Percentiles rank a stretch among this genome's conserved stretches.
These are phyloP conservation scores for Casaregolazyma suthepensis DNA, from an alignment of 1,139 yeast species.

Conservation along the genomic window DNA sequence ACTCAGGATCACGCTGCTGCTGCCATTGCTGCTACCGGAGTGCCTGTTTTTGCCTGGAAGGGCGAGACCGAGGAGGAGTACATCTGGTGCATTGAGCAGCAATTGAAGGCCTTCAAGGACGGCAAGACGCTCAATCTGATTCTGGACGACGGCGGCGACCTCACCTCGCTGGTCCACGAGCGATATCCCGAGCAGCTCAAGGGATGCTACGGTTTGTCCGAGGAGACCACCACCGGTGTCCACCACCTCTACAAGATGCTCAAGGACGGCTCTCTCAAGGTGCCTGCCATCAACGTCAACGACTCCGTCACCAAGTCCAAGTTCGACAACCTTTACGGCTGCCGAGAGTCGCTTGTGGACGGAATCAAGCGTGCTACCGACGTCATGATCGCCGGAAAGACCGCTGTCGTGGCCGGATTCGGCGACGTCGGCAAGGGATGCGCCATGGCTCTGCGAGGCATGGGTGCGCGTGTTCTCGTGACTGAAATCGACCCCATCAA, in stretches of 20 bases:
- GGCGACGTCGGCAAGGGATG: conserved; percentile 99
- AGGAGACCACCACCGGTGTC: conserved; percentile 99
- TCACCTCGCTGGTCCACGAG: conserved; percentile 94
- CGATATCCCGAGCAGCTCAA: conserved; percentile 97
- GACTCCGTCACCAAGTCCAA: conserved; percentile 99
- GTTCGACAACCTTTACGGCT: conserved; percentile 99
- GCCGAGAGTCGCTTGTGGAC: conserved; percentile 97
- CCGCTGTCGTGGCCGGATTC: conserved; percentile 98
- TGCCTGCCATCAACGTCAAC: conserved; percentile 99
- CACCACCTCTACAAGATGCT: conserved; percentile 98
- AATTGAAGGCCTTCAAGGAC: conserved; percentile 97
- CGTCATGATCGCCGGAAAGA: conserved; percentile 99
- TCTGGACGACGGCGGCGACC: conserved; percentile 99
- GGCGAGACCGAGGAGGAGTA: conserved; percentile 99
- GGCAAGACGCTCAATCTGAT: conserved; percentile 93
- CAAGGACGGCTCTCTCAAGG: conserved; percentile 85
- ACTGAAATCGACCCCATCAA: conserved; percentile 99
- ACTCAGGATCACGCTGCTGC: conserved; percentile 99
- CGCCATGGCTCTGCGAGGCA: conserved; percentile 97
- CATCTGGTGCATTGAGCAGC: conserved; percentile 99
- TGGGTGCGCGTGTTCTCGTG: conserved; percentile 99
- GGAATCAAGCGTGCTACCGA: conserved; percentile 99
- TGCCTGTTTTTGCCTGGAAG: conserved; percentile 99
- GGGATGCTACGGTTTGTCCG: conserved; percentile 93
- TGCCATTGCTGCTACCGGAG: conserved; percentile 99